Percentiles rank a stretch among this genome's conserved stretches.
Evolutionary conservation across 495 filamentous ascomycete species (phyloP).

Genomic region (Staphylotrichum tortipilum): DNA sequence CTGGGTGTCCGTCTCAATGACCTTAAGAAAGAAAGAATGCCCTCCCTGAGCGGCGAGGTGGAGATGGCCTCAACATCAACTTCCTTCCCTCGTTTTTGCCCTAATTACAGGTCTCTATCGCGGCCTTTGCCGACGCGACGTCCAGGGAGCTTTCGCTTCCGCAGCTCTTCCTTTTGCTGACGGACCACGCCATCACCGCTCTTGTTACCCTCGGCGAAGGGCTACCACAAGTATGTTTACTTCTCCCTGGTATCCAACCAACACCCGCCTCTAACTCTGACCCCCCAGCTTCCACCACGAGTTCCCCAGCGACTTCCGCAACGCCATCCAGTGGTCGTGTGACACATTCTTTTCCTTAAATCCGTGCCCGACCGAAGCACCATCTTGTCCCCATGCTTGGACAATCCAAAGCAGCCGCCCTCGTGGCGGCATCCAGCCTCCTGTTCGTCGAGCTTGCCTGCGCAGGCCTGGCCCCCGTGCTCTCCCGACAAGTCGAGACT

Average conservation of each 20-base stretch:
- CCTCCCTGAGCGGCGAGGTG: too few relatives aligned
- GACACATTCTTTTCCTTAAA: too few relatives aligned
- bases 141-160: background rate
- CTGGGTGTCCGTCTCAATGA: too few relatives aligned
- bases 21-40: too few relatives aligned
- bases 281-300: constrained; percentile 89
- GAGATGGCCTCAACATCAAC: too few relatives aligned
- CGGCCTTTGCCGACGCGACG: too few relatives aligned
- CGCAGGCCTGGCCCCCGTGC: background rate
- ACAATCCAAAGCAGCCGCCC: background rate
- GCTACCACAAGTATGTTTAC: constrained; percentile 68
- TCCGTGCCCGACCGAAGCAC: too few relatives aligned
- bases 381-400: background rate
- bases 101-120: too few relatives aligned
- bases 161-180: background rate
- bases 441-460: background rate
- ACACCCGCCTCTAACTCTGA: background rate
- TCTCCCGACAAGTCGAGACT: background rate
- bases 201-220: constrained; percentile 63
- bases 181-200: background rate
- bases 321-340: constrained; percentile 96
- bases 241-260: too few relatives aligned
- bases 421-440: background rate
- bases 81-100: too few relatives aligned
- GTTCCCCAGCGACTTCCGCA: constrained; percentile 98